Evolutionary conservation across 345 rosid species (phyloP), one percentile per base, ranked within the genome.

Genomic region (Hibiscus tridactylites): DNA sequence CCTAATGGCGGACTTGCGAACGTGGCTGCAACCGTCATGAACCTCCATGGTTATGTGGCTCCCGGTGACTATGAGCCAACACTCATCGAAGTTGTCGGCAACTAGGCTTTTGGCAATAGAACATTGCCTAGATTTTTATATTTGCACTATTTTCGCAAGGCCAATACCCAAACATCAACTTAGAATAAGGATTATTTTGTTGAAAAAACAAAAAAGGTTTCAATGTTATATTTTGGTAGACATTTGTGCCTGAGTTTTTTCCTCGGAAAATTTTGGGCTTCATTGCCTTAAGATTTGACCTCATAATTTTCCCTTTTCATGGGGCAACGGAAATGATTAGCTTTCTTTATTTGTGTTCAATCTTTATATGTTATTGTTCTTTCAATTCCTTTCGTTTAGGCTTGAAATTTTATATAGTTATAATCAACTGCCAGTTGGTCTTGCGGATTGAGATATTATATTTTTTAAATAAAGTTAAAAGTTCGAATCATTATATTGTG

Each of bases 1-100:
- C 87, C 86, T 0, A 62, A 31, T n/a, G 91, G 87, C 0, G 97
- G 98, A 68, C 96, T 95, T 19, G 99, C 97, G 0, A 95, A 95
- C 73, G 97, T 95, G 29, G 98, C 96, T 68, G 99, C 99, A 19
- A 92, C 98, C 0, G 89, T 96, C 73, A 89, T 92, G 77, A 96
- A 92, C 81, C 94, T 96, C 60, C 99, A 96, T 65, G 97, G 98
- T 53, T 88, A 82, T 28, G 88, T 80, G 79, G 96, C 98, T 73
- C 97, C 99, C 0, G 46, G 69, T 33, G 97, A 92, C 73, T 96
- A 92, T 21, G 96, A 96, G 85, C 78, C 89, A 26, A 89, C 90
- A 46, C 94, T 92, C 5, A 87, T 95, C 66, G 98, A 96, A 84
- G 91, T 86, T 57, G 81, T 76, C 4, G 93, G 83, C 71, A 74